Base-by-base conservation (phyloP, 2,329 filamentous ascomycete species). In the Escovopsis sp. region DNA sequence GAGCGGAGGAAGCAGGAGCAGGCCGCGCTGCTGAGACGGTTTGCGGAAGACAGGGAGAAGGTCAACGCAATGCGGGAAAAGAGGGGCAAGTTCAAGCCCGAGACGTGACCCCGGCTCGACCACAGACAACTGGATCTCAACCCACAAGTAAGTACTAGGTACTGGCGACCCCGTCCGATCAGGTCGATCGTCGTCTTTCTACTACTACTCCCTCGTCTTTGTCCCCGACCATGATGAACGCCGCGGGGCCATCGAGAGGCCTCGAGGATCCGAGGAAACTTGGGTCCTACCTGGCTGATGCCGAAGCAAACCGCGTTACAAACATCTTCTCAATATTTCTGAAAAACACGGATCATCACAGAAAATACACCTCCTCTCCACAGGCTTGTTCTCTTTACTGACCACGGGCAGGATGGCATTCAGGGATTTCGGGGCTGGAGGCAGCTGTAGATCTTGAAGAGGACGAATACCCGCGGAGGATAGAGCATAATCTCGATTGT, bases 1-100 rank as follows among this genome's bases (percentile, higher is more conserved):
- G 82, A 91, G 66, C 78, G 76, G 65, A 75, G 79, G 63, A 91
- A 91, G 68, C 74, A 76, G 53, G 72, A 78, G 51, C 81, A 85
- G 58, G 69, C 73, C 37, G 71, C 78, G 45, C 55, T 91, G 59
- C 63, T 84, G 49, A 77, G 63, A 62, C 71, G 73, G 49, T 91
- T 91, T 61, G 79, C 87, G 57, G 75, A 83, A 57, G 84, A 89
- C 63, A 74, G 71, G 64, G 75, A 66, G 64, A 81, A 76, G 61
- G 75, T 91, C 37, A 68, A 74, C 53, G 76, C 76, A 44, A 80
- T 88, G 76, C 76, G 75, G 61, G 73, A 73, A 59, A 72, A 74
- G 62, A 73, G 74, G 53, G 74, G 76, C 20, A 78, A 71, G 57
- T 74, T 81, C 54, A 68, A 66, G 56, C 69, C 69, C 13, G 69